A percentile compares a stretch with the other conserved stretches of the same genome.
Evolutionary conservation across 2,329 filamentous ascomycete species (phyloP).

Genomic region (Colletotrichum lentis): DNA sequence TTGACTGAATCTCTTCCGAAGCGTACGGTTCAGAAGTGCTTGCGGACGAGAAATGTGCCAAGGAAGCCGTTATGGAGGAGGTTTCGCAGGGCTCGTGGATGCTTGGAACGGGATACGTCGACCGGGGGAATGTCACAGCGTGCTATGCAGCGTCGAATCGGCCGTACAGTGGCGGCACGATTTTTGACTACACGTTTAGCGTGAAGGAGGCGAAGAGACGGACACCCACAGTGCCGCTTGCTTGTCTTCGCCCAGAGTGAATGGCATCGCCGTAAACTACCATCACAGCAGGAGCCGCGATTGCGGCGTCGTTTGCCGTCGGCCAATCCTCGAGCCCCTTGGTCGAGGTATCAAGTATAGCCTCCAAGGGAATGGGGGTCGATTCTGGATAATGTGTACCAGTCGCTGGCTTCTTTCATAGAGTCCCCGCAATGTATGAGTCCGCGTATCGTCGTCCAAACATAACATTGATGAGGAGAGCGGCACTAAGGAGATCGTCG

Average conservation of each 20-base stretch:
- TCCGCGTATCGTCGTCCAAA: neutral
- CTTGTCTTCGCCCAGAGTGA: neutral
- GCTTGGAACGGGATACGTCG: neutral
- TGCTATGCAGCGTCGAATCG: constrained; percentile 8
- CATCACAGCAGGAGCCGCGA: neutral
- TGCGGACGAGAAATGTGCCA: neutral
- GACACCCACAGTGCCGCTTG: neutral
- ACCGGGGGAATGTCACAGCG: neutral
- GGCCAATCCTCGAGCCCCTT: neutral
- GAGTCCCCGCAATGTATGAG: neutral
- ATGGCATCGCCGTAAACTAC: neutral
- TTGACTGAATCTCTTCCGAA: neutral
- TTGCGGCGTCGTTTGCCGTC: neutral
- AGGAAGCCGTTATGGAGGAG: neutral
- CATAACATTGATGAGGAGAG: neutral
- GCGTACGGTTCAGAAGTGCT: neutral
- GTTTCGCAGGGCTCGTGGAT: neutral
- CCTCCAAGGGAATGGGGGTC: neutral
- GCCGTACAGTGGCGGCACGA: neutral
- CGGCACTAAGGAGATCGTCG: neutral
- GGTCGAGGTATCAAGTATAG: too few relatives aligned
- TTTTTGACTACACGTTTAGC: neutral
- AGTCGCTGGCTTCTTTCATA: neutral
- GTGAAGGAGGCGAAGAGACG: neutral
- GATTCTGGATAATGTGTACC: neutral